Conservation (phyloP, 305 asterid species). For the Solanum hybrid region DNA sequence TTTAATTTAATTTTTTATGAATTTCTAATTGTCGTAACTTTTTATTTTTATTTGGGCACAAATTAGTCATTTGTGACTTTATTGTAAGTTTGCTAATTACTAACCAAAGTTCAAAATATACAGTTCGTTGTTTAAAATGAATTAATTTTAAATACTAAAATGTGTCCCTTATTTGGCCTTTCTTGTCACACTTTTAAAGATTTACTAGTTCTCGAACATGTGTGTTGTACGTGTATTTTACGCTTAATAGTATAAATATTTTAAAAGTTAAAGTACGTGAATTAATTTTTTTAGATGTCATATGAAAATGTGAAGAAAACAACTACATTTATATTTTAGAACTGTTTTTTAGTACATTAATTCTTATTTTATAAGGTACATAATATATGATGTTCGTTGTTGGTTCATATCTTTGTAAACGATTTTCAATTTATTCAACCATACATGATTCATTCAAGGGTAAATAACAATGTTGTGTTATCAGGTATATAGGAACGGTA, state of each 20-base stretch:
- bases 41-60: background rate
- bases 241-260: background rate
- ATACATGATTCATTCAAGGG: background rate
- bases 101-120: background rate
- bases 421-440: background rate
- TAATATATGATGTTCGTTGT: background rate
- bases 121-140: background rate
- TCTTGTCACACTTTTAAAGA: background rate
- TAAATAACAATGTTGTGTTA: background rate
- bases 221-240: background rate
- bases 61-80: background rate
- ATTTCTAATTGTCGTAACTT: background rate
- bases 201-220: background rate
- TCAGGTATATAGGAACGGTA: background rate
- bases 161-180: background rate
- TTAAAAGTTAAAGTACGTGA: background rate
- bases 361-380: background rate
- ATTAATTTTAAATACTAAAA: no score
- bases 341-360: background rate
- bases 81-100: background rate
- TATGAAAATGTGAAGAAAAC: background rate
- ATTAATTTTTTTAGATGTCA: background rate
- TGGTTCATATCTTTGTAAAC: background rate
- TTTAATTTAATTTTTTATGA: background rate
- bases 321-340: background rate